A percentile compares a stretch with the other conserved stretches of the same genome.
These are phyloP conservation scores for Nicotiana paniculata DNA, from an alignment of 257 asterid species.

Conservation along the genomic window DNA sequence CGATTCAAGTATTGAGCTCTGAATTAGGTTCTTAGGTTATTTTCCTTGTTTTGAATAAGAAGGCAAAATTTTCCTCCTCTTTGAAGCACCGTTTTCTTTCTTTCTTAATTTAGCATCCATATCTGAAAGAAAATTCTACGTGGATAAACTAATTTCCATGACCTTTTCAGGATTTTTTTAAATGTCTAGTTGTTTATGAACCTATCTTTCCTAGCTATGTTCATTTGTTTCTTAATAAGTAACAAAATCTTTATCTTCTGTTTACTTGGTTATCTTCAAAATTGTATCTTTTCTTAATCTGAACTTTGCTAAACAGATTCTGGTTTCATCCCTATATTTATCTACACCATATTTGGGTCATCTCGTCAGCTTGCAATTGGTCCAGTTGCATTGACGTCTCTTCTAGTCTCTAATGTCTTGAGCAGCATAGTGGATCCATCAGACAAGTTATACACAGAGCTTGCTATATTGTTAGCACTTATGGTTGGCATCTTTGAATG, in stretches of 20 bases:
- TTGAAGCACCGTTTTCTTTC: background rate
- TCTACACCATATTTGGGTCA: slow-evolving; percentile 88
- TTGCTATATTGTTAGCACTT: slow-evolving; percentile 86
- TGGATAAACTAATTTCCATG: background rate
- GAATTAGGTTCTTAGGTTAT: background rate
- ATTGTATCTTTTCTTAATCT: slow-evolving; percentile 3
- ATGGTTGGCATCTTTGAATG: slow-evolving; percentile 96
- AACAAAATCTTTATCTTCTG: background rate
- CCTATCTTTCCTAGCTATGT: background rate
- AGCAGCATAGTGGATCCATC: slow-evolving; percentile 77
- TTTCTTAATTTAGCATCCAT: slow-evolving; percentile 12
- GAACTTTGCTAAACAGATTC: slow-evolving; percentile 55
- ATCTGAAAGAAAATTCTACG: background rate
- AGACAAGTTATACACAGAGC: slow-evolving; percentile 82
- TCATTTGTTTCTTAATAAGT: background rate
- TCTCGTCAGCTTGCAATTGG: slow-evolving; percentile 99
- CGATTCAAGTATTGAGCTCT: background rate
- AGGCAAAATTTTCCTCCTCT: background rate
- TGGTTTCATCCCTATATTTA: slow-evolving; percentile 93
- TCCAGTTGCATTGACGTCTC: slow-evolving; percentile 95
- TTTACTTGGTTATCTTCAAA: background rate
- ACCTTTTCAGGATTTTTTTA: background rate
- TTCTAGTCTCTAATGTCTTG: slow-evolving; percentile 88
- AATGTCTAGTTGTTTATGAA: background rate
- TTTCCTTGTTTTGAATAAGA: background rate